These are phyloP conservation scores for Symmetrospora coprosmae DNA, from an alignment of 768 basidiomycete genomes.

Conservation along the genomic window DNA sequence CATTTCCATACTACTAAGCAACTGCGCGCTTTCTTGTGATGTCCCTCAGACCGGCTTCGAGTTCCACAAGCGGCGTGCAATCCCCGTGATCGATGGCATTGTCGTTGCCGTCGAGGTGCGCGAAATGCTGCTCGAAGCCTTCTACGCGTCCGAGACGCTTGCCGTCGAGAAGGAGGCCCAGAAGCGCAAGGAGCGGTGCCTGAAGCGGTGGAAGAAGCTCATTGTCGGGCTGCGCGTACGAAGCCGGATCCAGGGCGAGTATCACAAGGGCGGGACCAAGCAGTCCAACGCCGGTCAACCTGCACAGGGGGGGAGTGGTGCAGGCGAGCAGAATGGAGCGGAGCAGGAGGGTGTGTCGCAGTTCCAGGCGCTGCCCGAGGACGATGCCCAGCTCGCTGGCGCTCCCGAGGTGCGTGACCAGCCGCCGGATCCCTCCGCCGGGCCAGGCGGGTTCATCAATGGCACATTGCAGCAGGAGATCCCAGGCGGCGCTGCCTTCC, in stretches of 20 bases:
- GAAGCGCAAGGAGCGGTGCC: constrained; percentile 61
- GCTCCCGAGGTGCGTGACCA: background rate
- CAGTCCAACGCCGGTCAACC: background rate
- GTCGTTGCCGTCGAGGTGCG: constrained; percentile 75
- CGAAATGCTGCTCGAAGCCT: constrained; percentile 65
- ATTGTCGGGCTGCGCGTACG: constrained; percentile 78
- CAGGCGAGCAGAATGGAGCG: background rate
- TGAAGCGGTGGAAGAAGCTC: constrained; percentile 78
- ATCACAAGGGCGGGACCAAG: background rate
- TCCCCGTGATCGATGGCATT: constrained; percentile 68
- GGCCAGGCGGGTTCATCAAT: background rate
- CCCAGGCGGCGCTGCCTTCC: constrained; percentile 13
- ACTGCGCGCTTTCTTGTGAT: constrained; percentile 20
- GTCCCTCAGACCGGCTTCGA: constrained; percentile 75
- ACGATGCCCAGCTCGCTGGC: background rate
- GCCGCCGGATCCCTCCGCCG: background rate
- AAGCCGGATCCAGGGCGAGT: constrained; percentile 39
- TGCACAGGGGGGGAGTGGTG: background rate
- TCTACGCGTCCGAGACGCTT: constrained; percentile 61
- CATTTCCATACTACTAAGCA: background rate
- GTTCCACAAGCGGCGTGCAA: constrained; percentile 80
- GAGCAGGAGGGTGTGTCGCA: background rate
- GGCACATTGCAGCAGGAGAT: background rate
- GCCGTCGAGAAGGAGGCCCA: constrained; percentile 60
- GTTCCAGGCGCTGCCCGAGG: background rate